Conservation (phyloP, 345 rosid genomes). For the Citrus maxima region DNA sequence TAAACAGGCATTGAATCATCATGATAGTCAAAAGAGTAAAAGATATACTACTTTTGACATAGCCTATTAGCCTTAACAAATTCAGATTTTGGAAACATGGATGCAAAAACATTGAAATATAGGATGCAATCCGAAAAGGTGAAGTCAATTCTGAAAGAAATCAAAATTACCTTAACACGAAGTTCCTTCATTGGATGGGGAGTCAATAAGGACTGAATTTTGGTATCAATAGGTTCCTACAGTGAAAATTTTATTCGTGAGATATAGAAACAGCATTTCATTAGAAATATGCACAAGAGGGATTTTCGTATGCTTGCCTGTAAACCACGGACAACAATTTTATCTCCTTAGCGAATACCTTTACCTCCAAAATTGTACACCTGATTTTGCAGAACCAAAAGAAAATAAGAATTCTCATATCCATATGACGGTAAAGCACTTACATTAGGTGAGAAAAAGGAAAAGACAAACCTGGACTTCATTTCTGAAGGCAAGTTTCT, state of each 20-base stretch:
- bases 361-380: constrained; percentile 95
- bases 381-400: constrained; percentile 39
- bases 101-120: no score
- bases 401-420: constrained; percentile 18
- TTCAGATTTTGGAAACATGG: no score
- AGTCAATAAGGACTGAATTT: constrained; percentile 75
- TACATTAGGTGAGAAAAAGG: background rate
- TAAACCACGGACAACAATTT: constrained; percentile 88
- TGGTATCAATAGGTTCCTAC: constrained; percentile 84
- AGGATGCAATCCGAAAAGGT: no score
- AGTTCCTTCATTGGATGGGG: constrained; percentile 99
- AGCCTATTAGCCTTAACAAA: background rate
- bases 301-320: constrained; percentile 49
- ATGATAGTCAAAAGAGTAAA: background rate
- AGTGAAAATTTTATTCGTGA: constrained; percentile 18
- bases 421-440: background rate
- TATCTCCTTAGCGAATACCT: constrained; percentile 88
- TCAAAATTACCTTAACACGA: constrained; percentile 64
- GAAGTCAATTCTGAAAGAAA: no score
- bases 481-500: constrained; percentile 73
- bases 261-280: constrained; percentile 1
- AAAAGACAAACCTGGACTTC: constrained; percentile 61
- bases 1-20: constrained; percentile 18
- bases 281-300: background rate
- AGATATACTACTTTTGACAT: background rate